A percentile compares a stretch with the other conserved stretches of the same genome.
Conservation (phyloP, 1,284 basidiomycete species). For the Phellopilus nigrolimitatus region DNA sequence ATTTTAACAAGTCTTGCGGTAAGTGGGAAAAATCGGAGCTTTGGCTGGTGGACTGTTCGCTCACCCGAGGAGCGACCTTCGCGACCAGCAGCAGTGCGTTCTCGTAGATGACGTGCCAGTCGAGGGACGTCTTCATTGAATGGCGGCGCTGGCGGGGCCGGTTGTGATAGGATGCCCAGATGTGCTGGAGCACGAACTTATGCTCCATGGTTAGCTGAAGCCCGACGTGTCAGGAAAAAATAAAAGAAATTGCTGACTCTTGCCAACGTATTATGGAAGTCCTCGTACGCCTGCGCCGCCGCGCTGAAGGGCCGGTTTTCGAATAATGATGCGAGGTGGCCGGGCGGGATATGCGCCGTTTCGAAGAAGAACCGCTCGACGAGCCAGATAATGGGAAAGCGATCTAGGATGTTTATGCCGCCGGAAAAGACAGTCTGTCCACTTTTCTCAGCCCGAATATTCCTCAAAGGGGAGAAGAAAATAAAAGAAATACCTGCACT, state of each 20-base stretch:
- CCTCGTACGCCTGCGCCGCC: constrained; percentile 33
- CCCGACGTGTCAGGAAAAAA: not conserved
- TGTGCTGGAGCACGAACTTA: constrained; percentile 54
- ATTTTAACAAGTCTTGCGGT: not conserved
- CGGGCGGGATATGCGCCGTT: constrained; percentile 50
- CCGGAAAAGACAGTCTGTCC: constrained; percentile 56
- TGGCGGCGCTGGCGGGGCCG: constrained; percentile 60
- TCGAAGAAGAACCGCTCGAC: constrained; percentile 66
- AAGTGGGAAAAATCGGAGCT: constrained; percentile 14
- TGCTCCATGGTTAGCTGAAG: constrained; percentile 4
- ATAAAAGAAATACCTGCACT: constrained; percentile 17
- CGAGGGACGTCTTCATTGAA: constrained; percentile 53
- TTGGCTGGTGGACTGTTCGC: constrained; percentile 12
- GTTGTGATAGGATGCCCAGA: constrained; percentile 61
- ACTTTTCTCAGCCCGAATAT: constrained; percentile 4
- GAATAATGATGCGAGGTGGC: constrained; percentile 38
- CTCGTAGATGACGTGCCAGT: constrained; percentile 62
- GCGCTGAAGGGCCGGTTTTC: constrained; percentile 34
- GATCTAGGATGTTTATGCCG: constrained; percentile 49
- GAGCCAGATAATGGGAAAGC: constrained; percentile 48
- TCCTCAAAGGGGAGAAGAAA: not conserved
- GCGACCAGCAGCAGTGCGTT: constrained; percentile 35
- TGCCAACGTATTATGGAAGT: constrained; percentile 50
- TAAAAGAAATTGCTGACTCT: constrained; percentile 38
- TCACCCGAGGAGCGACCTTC: constrained; percentile 29